Base-by-base conservation (phyloP, 768 basidiomycete species). In the Pilatotrama ljubarskyi region DNA sequence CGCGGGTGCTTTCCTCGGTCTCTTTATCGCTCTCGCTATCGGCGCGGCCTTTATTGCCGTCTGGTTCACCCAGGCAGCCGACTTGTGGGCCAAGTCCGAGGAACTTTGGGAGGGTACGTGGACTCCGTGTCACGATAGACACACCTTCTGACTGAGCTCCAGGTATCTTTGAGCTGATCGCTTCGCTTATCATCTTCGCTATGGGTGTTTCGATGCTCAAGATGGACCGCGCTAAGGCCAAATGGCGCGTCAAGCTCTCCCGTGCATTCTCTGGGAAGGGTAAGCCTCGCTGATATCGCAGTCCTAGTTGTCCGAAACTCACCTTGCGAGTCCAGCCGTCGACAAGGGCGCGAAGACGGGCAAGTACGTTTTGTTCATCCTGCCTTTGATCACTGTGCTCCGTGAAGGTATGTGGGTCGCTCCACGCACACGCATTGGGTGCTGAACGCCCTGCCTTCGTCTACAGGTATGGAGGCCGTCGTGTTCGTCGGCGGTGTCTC, bases 161-260 rank as follows among this genome's bases (percentile, higher is more conserved):
- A 90, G 88, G 86, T 25, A 79, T 84, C 60, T 92, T 91, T 68
- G 76, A 85, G 63, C 73, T 91, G 56, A 78, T 93, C 54, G 90
- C 90, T 0, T 72, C 85, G 11, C 57, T 93, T 66, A 85, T 97
- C 82, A 95, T 97, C 68, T 92, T 94, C 72, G 78, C 89, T 70
- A 96, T 98, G 93, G 95, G 93, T 2, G 69, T 98, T 38, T 88
- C 90, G 36, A 95, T 98, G 90, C 84, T 99, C 61, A 94, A 92
- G 71, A 87, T 99, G 84, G 95, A 98, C 73, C 81, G 88, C 68
- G 90, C 96, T 11, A 91, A 93, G 72, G 82, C 88, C n/a, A 94
- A 92, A 74, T 99, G 96, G 96, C 84, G 92, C 64, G 75, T 92
- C 69, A 97, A 96, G 78, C 85, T 98, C 48, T 80, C 86, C 56